phyloP scores from a whole-genome alignment of 73 alveolate genomes.

The Symbiodinium pilosum region DNA sequence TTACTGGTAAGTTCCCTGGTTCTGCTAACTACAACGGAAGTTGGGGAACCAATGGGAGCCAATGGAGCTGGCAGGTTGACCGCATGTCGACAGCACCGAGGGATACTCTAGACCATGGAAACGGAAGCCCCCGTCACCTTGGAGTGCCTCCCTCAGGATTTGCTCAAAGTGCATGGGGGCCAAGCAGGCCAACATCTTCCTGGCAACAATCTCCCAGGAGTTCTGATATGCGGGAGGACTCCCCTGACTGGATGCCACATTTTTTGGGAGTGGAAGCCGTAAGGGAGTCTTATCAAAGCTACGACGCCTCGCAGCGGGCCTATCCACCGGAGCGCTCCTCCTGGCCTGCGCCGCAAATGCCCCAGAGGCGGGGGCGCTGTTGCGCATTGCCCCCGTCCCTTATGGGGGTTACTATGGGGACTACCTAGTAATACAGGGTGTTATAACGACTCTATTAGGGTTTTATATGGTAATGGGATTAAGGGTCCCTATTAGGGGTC shows the following conservation, averaged over 20 bases:
- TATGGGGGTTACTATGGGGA: too few species aligned
- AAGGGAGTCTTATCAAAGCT: slow-evolving; percentile 3
- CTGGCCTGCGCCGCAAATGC: slow-evolving; percentile 73
- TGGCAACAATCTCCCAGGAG: background rate
- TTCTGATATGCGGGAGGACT: background rate
- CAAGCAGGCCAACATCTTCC: background rate
- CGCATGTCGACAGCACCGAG: background rate
- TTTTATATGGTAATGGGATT: too few species aligned
- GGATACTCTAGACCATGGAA: background rate
- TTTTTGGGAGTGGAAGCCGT: slow-evolving; percentile 71
- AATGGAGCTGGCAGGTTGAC: slow-evolving; percentile 12
- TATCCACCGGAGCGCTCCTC: slow-evolving; percentile 41
- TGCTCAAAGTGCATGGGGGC: background rate
- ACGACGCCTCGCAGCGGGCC: slow-evolving; percentile 13
- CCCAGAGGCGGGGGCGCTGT: background rate
- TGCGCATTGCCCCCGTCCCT: too few species aligned
- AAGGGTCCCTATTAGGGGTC: too few species aligned
- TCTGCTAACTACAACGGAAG: background rate
- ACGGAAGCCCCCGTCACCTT: background rate
- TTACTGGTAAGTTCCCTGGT: background rate
- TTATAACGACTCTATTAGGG: too few species aligned
- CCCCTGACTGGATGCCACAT: slow-evolving; percentile 83
- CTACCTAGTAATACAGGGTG: too few species aligned
- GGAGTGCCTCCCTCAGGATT: too few species aligned
- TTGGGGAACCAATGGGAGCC: background rate